Base-by-base conservation (phyloP, 305 asterid species). In the Vinca major region DNA sequence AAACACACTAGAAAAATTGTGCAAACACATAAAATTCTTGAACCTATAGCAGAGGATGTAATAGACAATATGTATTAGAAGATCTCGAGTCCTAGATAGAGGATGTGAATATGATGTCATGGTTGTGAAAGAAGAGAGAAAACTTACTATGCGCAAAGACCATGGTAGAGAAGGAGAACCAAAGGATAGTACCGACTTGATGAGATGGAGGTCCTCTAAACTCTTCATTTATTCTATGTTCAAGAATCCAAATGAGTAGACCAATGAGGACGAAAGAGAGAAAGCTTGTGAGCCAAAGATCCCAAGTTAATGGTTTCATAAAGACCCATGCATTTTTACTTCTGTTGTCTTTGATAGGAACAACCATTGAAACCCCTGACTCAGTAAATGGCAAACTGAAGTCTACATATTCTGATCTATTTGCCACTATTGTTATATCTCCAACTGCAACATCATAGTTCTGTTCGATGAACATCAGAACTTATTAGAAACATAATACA, bases 151-250 rank as follows among this genome's bases (percentile, higher is more conserved):
- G 50, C 44, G 96, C 79, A 53, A 82, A 86, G 37, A 84, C 87
- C 84, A 89, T 80, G 41, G 94, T 85, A 63, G 91, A 87, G 80
- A 86, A 85, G 69, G 87, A 69, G 62, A 87, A 85, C 90, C 90
- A 87, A 72, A 89, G 74, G 36, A 79, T 58, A 78, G 63, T 73
- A 74, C 96, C 94, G 26, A 80, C 67, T 81, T 87, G 92, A 53
- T 87, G 73, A 70, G 67, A 45, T 68, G 52, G 68, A n/a, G 91
- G 81, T 2, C 88, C 90, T 68, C 85, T 75, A 47, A 84, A 84
- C 47, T 86, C 92, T 58, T 82, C 82, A 45, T 89, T 87, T 21
- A 76, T 67, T 62, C 85, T 69, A 43, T 87, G 90, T 60, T 89
- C 94, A 4, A 87, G 76, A 65, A 80, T 16, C 94, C 95, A 89